phyloP scores from a whole-genome alignment of 371 early-diverging fungal genomes.

The Zopfochytrium polystomum region DNA sequence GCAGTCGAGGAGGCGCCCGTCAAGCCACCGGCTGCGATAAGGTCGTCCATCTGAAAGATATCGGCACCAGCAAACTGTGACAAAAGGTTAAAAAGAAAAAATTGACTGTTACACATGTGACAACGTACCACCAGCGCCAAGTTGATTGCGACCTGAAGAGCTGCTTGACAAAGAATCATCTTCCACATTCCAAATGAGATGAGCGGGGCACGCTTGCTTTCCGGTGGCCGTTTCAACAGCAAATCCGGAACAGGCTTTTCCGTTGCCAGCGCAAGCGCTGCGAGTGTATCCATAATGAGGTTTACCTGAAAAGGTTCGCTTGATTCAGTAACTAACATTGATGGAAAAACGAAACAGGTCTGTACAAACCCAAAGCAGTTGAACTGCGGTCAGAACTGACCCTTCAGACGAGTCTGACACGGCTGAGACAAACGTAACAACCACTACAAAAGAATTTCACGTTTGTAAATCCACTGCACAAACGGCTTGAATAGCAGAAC shows the following conservation, averaged over 20 bases:
- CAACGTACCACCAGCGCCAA: conserved; percentile 11
- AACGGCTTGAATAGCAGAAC: not conserved
- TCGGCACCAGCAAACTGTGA: conserved; percentile 20
- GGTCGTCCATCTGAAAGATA: conserved; percentile 16
- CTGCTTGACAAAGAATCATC: conserved; percentile 81
- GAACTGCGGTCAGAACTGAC: conserved; percentile 55
- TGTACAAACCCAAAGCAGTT: conserved; percentile 49
- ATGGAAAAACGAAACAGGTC: no score
- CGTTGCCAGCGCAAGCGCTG: conserved; percentile 77
- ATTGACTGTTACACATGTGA: not conserved
- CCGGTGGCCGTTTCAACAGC: conserved; percentile 62
- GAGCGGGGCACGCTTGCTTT: conserved; percentile 68
- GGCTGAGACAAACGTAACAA: conserved; percentile 31
- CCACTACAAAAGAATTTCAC: conserved; percentile 13
- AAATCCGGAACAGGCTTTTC: conserved; percentile 71
- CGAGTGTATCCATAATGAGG: conserved; percentile 82
- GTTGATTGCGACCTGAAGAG: conserved; percentile 61
- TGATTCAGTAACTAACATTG: not conserved
- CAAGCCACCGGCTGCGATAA: conserved; percentile 13
- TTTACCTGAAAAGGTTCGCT: conserved; percentile 48
- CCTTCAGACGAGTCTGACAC: conserved; percentile 23
- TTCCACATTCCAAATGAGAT: conserved; percentile 84
- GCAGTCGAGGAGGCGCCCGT: not conserved
- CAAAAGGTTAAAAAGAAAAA: not conserved
- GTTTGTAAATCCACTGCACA: not conserved